These are phyloP conservation scores for Suillus occidentalis DNA, from an alignment of 768 basidiomycete genomes.

Conservation along the genomic window DNA sequence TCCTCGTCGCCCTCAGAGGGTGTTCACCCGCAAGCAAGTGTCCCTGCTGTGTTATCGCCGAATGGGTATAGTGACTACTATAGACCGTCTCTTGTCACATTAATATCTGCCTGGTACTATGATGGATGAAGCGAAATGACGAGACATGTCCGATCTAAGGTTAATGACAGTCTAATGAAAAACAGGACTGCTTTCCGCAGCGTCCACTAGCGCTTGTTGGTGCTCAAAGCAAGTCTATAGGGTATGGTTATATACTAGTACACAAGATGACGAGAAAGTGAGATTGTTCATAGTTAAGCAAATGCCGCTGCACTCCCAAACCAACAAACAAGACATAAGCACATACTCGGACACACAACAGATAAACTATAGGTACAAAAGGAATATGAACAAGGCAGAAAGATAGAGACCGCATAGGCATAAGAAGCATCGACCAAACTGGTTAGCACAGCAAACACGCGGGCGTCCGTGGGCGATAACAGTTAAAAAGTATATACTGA, in stretches of 20 bases:
- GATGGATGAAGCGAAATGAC: background rate
- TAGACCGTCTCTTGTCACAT: background rate
- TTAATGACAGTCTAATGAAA: background rate
- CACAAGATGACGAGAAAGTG: constrained; percentile 2
- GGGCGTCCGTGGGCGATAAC: background rate
- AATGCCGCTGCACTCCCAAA: constrained; percentile 3
- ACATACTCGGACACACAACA: background rate
- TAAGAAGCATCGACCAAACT: background rate
- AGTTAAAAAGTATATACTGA: constrained; percentile 8
- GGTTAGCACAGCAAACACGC: background rate
- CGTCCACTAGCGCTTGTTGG: background rate
- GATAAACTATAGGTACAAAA: constrained; percentile 3
- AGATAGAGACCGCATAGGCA: constrained; percentile 4
- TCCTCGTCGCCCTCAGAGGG: background rate
- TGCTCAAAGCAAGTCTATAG: constrained; percentile 14
- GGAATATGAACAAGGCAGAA: constrained; percentile 1
- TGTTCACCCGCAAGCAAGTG: background rate
- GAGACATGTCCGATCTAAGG: background rate
- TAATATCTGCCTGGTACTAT: background rate
- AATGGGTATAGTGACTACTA: background rate
- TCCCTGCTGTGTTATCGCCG: constrained; percentile 3
- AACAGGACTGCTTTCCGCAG: background rate
- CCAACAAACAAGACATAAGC: constrained; percentile 4
- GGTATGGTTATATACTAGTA: constrained; percentile 9
- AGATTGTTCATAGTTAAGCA: constrained; percentile 11